Evolutionary conservation across 176 grass and related monocot genomes (phyloP), one percentile per base, ranked within the genome.

Genomic region (Neostapfia colusana): DNA sequence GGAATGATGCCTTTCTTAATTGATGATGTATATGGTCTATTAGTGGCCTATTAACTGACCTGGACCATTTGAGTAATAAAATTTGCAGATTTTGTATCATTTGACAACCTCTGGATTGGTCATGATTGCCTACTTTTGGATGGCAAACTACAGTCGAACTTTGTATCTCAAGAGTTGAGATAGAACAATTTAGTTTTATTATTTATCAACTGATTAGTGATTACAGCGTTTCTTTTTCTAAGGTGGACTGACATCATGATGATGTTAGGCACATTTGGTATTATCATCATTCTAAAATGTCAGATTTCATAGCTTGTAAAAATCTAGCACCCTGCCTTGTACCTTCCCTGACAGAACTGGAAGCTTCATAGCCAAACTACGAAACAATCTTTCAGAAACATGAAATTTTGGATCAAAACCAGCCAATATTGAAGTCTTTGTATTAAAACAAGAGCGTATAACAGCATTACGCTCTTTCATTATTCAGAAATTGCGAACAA

Each of bases 111-210:
- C 28, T 41, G 15, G 20, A 48, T 48, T 48, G 14, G 13, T 8
- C 39, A 48, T 20, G 48, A 20, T 51, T 51, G 48, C 48, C 17
- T 20, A 51, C 41, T 75, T 75, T 61, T 82, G 62, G 49, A 66
- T 18, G 20, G 5, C 14, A 38, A 56, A 43, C 53, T 13, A 34
- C 34, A 17, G 4, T 21, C 25, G 5, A 34, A 41, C 63, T 15
- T 8, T 53, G 50, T 44, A 53, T 73, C 44, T 21, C 69, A 18
- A 63, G 20, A 3, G n/a, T 67, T 45, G 17, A 26, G 28, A 37
- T 69, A 6, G 34, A 58, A 27, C 18, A 23, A 11, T 71, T 71
- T 36, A n/a, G 45, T 71, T 71, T 5, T 20, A 56, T 7, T 74
- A 37, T 78, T 82, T 23, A 68, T 14, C 26, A 20, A 66, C 18